Percentiles rank a stretch among this genome's conserved stretches.
Conservation (phyloP, 2,329 filamentous ascomycete genomes). For the Xylaria sp. region DNA sequence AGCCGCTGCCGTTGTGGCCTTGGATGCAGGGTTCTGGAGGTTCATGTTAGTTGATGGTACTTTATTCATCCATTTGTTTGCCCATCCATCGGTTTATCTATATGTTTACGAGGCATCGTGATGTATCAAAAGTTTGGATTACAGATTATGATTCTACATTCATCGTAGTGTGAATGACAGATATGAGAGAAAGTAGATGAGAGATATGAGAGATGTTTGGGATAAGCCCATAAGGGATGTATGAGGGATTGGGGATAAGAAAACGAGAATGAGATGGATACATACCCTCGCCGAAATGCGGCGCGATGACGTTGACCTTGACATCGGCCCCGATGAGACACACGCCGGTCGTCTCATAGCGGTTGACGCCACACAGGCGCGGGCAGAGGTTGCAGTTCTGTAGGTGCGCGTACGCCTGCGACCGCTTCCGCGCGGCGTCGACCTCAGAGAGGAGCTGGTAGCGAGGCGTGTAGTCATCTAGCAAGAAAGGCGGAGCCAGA, state of each 20-base stretch:
- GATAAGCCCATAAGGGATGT: too few species aligned
- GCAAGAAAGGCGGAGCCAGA: conserved; percentile 69
- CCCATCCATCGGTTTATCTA: neutral
- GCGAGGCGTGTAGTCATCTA: conserved; percentile 75
- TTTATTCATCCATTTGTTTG: too few species aligned
- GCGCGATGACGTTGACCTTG: conserved; percentile 84
- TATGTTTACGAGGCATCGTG: too few species aligned
- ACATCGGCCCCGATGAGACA: conserved; percentile 76
- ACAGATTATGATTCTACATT: too few species aligned
- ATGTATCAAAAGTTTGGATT: too few species aligned
- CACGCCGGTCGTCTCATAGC: conserved; percentile 78
- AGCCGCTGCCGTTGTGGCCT: conserved; percentile 78
- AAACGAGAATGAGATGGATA: neutral
- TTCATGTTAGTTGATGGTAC: neutral
- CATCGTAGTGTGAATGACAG: neutral
- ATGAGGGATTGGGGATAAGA: neutral
- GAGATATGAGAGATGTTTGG: neutral
- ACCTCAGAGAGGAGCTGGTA: conserved; percentile 71
- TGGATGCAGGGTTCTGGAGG: conserved; percentile 75
- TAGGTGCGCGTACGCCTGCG: conserved; percentile 75
- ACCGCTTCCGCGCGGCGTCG: conserved; percentile 75
- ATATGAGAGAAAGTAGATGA: neutral
- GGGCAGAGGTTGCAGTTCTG: conserved; percentile 83
- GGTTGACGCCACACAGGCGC: conserved; percentile 76
- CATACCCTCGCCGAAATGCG: conserved; percentile 78